Evolutionary conservation across 306 rosid species (phyloP), one percentile per base, ranked within the genome.

Genomic region (Prunus davidiana): DNA sequence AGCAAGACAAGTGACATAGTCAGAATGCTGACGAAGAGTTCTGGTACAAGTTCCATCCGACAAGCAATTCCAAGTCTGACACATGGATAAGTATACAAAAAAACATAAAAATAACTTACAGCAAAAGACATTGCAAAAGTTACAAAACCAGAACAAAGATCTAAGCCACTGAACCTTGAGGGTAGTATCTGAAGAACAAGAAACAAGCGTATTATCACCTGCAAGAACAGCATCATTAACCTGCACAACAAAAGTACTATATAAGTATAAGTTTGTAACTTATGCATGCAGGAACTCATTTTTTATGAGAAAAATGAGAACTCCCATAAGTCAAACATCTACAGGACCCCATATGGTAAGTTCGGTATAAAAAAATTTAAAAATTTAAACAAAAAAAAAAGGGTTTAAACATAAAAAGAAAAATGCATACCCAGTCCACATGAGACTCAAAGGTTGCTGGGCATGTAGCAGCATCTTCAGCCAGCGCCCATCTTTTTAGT

Each of bases 371-470:
- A 38, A 38, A 38, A 6, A 1, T 34, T 0, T 6, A 34, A 6
- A 6, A 34, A 34, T 56, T 60, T 13, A 25, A 60, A 22, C 24
- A 22, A 25, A 6, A 43, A 52, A 74, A n/a, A 49, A 49, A 60
- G 34, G 34, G 55, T 14, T 69, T 20, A 45, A 65, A 34, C 14
- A 54, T 27, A 25, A 43, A 60, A 57, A 58, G 46, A 60, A 74
- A 79, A 81, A 47, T 74, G 46, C 22, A n/a, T 95, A 95, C 99
- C 99, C 99, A 95, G 75, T 95, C 99, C 80, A 95, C 99, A 61
- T 95, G 99, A 87, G 99, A 95, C 87, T 95, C 99, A 66, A 90
- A 95, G 65, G 99, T 95, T 50, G 97, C 87, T 63, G 99, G 88
- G 85, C 93, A 95, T 32, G 93, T 87, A 41, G 91, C 93, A 45